Base-by-base conservation (phyloP, 345 rosid genomes). In the Pugionium dolabratum region DNA sequence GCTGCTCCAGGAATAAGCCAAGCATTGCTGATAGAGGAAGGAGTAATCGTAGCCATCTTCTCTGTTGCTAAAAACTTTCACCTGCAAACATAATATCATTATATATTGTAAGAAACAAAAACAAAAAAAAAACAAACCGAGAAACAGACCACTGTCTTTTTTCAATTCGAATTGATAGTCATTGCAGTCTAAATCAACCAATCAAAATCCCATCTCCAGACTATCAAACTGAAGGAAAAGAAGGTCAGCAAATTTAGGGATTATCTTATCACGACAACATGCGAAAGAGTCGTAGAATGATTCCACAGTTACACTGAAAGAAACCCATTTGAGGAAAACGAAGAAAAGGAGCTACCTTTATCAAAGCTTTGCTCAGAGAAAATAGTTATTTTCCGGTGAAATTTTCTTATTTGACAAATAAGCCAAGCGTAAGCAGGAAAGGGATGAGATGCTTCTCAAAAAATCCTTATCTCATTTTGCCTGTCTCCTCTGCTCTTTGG, bases 41-140 rank as follows among this genome's bases (percentile, higher is more conserved):
- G 93, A 50, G 81, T 75, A 9, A 79, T 70, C 4, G 87, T 83
- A 44, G 79, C 84, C 98, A 93, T 91, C 49, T 68, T 31, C 44
- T 47, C 1, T n/a, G 18, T 71, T 9, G 53, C 75, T 54, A 30
- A 7, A 37, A 45, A 59, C 66, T 28, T 40, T 70, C 51, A 62
- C 64, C 64, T 54, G 62, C 58, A 18, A 18, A 64, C 40, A 40
- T n/a, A 34, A 27, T 32, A 1, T 6, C 46, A 49, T 41, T 11
- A 40, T 18, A 48, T 30, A 55, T 2, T 9, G 2, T 53, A 1
- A 70, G 61, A 25, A 62, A 52, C 44, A 58, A 50, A 59, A 4
- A 66, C 58, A 44, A 63, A 63, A 6, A 6, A 4, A 48, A 4
- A 9, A 49, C 34, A 28, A 50, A 4, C 18, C 29, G 54, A 28